Base-by-base conservation (phyloP, 2,329 filamentous ascomycete genomes). In the Colletotrichum trifolii region DNA sequence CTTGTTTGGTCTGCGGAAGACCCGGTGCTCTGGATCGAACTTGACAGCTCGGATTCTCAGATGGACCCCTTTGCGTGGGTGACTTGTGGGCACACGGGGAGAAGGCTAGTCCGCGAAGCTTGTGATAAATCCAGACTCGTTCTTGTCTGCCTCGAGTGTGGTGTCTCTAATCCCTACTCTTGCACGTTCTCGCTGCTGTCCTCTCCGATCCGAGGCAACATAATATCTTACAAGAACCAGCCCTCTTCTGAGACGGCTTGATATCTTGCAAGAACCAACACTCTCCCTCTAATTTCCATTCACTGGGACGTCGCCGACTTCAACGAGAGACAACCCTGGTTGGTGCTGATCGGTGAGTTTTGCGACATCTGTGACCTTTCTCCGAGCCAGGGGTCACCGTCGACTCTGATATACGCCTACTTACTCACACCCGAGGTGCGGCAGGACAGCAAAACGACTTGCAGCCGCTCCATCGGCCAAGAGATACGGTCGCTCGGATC, bases 401-500 rank as follows among this genome's bases (percentile, higher is more conserved):
- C 2, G 1, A 38, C 58, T 55, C 6, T 17, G 17, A 17, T 17
- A 17, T 17, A 17, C 17, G 17, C 17, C 17, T 48, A 1, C 7
- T 4, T 4, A 8, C 9, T 34, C 10, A 11, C n/a, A 2, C 12
- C 15, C 15, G 25, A 25, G 25, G 25, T 25, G 4, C 25, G n/a
- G 2, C n/a, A 63, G 47, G 58, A 42, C 48, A 62, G 62, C 62
- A 65, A 65, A 52, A 63, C 38, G 13, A 25, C 62, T 57, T 65
- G 62, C 52, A 53, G 11, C 52, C 58, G 58, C 52, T 62, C 40
- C 62, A 56, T 65, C 62, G 53, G 62, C 62, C 62, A 63, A 63
- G 58, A 53, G 25, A 8, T 12, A 15, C 39, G 33, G 25, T 43
- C 33, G 1, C 5, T 33, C 38, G 47, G 34, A 38, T 39, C 1